Conservation (phyloP, 2,329 filamentous ascomycete genomes). For the Venturia carpophila region DNA sequence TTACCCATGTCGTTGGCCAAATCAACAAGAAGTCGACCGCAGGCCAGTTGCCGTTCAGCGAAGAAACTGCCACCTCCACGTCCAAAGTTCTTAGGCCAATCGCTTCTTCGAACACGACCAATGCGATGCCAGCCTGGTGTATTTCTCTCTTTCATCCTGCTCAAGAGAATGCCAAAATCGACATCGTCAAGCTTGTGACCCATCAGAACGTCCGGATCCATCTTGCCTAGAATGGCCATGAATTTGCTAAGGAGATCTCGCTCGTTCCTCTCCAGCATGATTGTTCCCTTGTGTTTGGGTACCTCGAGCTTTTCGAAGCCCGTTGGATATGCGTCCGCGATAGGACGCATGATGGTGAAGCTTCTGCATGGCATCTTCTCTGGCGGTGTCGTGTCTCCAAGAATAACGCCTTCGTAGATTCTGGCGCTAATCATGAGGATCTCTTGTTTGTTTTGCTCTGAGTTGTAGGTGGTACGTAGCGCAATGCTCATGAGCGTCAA, state of each 20-base stretch:
- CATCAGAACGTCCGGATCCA: slow-evolving; percentile 88
- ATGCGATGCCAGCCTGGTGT: slow-evolving; percentile 92
- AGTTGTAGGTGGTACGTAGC: slow-evolving; percentile 79
- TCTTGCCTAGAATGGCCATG: slow-evolving; percentile 75
- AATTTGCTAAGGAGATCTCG: slow-evolving; percentile 80
- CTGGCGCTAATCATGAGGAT: slow-evolving; percentile 85
- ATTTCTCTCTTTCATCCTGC: slow-evolving; percentile 79
- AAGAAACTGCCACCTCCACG: slow-evolving; percentile 87
- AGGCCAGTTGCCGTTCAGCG: slow-evolving; percentile 80
- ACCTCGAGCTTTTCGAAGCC: slow-evolving; percentile 71
- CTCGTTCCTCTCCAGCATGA: slow-evolving; percentile 78
- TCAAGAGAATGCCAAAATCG: slow-evolving; percentile 86
- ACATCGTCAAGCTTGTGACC: slow-evolving; percentile 96
- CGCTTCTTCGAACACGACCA: slow-evolving; percentile 70
- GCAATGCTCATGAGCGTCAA: slow-evolving; percentile 94
- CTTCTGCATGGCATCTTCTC: slow-evolving; percentile 84
- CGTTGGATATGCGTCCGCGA: slow-evolving; percentile 66
- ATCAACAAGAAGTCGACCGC: slow-evolving; percentile 86
- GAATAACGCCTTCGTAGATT: slow-evolving; percentile 81
- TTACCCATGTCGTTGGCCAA: slow-evolving; percentile 94
- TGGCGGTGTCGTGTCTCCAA: slow-evolving; percentile 79
- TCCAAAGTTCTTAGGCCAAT: slow-evolving; percentile 82
- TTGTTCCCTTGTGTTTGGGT: slow-evolving; percentile 64
- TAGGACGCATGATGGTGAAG: slow-evolving; percentile 84
- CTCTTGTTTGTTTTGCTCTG: slow-evolving; percentile 92